Evolutionary conservation across 768 basidiomycete genomes (phyloP).

Genomic region (Cyclocybe cylindracea): DNA sequence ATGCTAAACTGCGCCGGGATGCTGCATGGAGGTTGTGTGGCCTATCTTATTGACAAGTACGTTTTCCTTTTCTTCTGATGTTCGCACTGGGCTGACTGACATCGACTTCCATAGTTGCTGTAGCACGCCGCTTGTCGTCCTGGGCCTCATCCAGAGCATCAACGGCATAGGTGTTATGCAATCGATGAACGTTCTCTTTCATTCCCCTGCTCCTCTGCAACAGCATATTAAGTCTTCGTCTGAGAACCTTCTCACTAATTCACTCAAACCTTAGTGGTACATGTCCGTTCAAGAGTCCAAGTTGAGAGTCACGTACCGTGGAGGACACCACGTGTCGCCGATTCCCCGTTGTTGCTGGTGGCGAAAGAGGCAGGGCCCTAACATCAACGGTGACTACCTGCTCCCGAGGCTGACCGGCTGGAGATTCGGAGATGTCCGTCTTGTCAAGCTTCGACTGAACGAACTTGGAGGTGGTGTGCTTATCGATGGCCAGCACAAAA

Average conservation of each 20-base stretch:
- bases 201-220: constrained; percentile 65
- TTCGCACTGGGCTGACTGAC: not conserved
- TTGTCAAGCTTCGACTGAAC: too few species aligned
- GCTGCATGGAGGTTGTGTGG: constrained; percentile 75
- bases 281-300: constrained; percentile 15
- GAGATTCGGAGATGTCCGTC: too few species aligned
- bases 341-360: too few species aligned
- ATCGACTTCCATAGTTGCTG: constrained; percentile 47
- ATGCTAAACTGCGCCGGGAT: constrained; percentile 79
- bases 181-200: constrained; percentile 68
- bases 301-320: too few species aligned
- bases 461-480: too few species aligned
- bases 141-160: constrained; percentile 57
- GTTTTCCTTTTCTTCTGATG: constrained; percentile 16
- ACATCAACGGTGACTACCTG: too few species aligned
- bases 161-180: constrained; percentile 80
- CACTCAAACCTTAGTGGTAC: constrained; percentile 47
- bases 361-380: too few species aligned
- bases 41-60: constrained; percentile 75
- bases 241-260: constrained; percentile 1
- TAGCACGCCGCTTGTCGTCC: constrained; percentile 65
- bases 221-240: too few species aligned
- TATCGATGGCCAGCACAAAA: too few species aligned
- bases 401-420: too few species aligned
- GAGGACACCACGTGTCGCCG: too few species aligned